Base-by-base conservation (phyloP, 768 basidiomycete species). In the Chlorophyllum brunneum region DNA sequence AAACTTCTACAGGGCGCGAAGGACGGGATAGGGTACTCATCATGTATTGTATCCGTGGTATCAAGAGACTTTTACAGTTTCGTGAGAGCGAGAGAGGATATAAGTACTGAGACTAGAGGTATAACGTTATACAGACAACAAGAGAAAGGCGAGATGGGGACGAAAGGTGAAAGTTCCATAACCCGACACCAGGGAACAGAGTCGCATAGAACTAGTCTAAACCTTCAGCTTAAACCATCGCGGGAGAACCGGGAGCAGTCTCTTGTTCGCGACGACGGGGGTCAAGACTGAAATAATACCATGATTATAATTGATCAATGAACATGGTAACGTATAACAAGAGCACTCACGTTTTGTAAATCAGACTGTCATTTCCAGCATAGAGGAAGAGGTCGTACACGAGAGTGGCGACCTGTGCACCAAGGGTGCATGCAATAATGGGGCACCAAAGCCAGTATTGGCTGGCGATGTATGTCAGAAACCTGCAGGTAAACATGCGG, bases 361-460 rank as follows among this genome's bases (percentile, higher is more conserved):
- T 58, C 27, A 77, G 57, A 49, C 77, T 78, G 37, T 86, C 82
- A 4, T 66, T 53, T 6, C 86, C 86, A 8, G 71, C 74, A 68
- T 75, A 87, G 39, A 86, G 39, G 43, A 86, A 68, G 1, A 66
- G 38, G 58, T 88, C 86, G 56, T 87, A 88, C 39, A 78, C 54
- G 50, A 80, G 61, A 5, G 75, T 69, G 15, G 79, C 86, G 2
- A 67, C 61, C 48, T 79, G 72, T 36, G 74, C 83, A 20, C 86
- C 84, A 18, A 77, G 51, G 56, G 84, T 74, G 5, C 83, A 76
- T 4, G 72, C 85, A 34, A 85, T 64, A 18, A 85, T 54, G 15
- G 83, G 77, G 56, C 79, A 79, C 85, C 85, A 88, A n/a, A 88
- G 50, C 86, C 84, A 87, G 61, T 86, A 88, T 56, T 88, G 84